phyloP scores from a whole-genome alignment of 306 rosid species.

The Cucumis sativus region Cucumber_9930_V3 NC_026661.2:3055501-3056000 shows the following conservation, averaged over 20 bases:
- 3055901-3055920: background rate
- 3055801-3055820: conserved; percentile 60
- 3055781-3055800: conserved; percentile 79
- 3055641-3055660: conserved; percentile 84
- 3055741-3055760: conserved; percentile 69
- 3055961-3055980: background rate
- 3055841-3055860: conserved; percentile 75
- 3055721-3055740: conserved; percentile 51
- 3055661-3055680: conserved; percentile 57
- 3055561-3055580: conserved; percentile 79
- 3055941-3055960: background rate
- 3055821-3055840: conserved; percentile 68
- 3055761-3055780: conserved; percentile 54
- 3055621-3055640: conserved; percentile 42
- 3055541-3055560: conserved; percentile 85
- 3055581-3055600: conserved; percentile 72
- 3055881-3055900: conserved; percentile 19
- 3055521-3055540: conserved; percentile 47
- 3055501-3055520: conserved; percentile 35
- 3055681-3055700: conserved; percentile 48
- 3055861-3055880: conserved; percentile 23
- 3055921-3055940: background rate
- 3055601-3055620: conserved; percentile 54
- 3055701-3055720: conserved; percentile 76
- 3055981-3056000: background rate